Evolutionary conservation across 768 basidiomycete species (phyloP).

Genomic region (Trametes meyenii): DNA sequence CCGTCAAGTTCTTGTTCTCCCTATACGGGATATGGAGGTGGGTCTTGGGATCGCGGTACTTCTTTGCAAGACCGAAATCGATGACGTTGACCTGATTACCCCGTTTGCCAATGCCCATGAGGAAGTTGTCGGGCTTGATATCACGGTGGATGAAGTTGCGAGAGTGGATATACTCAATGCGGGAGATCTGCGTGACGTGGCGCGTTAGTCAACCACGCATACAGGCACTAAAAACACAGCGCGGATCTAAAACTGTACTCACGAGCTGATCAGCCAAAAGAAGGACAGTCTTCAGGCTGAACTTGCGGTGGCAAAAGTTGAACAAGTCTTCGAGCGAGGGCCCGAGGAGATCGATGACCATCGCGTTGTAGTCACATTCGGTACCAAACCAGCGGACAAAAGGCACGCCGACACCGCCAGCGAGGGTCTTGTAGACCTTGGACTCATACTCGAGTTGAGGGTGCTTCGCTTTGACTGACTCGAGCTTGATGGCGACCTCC

Average conservation of each 20-base stretch:
- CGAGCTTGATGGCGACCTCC: constrained; percentile 99
- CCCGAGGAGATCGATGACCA: constrained; percentile 97
- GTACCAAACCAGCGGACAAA: constrained; percentile 96
- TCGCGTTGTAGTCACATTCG: constrained; percentile 99
- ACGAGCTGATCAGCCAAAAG: constrained; percentile 96
- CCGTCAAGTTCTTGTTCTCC: constrained; percentile 99
- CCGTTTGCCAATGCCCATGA: constrained; percentile 99
- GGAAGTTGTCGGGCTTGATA: constrained; percentile 99
- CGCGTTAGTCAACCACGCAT: constrained; percentile 19
- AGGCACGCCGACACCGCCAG: constrained; percentile 97
- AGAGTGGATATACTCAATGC: constrained; percentile 99
- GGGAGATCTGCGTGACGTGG: constrained; percentile 71
- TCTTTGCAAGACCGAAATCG: constrained; percentile 98
- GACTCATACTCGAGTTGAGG: constrained; percentile 99
- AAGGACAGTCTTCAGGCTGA: constrained; percentile 94
- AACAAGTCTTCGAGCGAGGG: constrained; percentile 90
- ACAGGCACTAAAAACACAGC: neutral
- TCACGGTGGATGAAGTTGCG: constrained; percentile 98
- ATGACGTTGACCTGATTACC: constrained; percentile 99
- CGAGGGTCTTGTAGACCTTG: constrained; percentile 95
- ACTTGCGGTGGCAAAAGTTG: constrained; percentile 97
- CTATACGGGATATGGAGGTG: constrained; percentile 99
- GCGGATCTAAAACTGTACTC: constrained; percentile 33
- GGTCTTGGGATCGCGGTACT: constrained; percentile 99
- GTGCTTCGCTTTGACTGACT: constrained; percentile 99